These are phyloP conservation scores for Glaciozyma antarctica DNA, from an alignment of 768 basidiomycete genomes.

Conservation along the genomic window DNA sequence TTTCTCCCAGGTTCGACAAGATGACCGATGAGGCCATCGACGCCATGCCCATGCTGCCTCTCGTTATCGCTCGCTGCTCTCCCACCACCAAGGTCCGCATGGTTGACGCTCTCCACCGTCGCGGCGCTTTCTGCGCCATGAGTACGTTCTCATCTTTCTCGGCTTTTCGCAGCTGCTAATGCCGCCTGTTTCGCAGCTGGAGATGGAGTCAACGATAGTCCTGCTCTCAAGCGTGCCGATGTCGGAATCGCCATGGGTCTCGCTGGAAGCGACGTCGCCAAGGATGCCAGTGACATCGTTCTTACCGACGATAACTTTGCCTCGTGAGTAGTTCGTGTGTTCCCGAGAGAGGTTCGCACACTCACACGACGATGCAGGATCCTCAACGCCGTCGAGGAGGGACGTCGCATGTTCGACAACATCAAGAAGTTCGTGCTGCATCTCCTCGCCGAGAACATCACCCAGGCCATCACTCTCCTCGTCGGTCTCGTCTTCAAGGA, in stretches of 20 bases:
- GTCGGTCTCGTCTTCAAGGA: conserved; percentile 54
- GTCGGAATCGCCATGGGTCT: conserved; percentile 56
- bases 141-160: neutral
- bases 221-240: conserved; percentile 52
- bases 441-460: conserved; percentile 50
- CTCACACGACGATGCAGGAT: conserved; percentile 37
- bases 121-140: conserved; percentile 51
- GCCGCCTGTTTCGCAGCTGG: conserved; percentile 3
- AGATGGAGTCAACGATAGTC: conserved; percentile 53
- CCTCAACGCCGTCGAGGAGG: conserved; percentile 56
- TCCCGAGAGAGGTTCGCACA: neutral
- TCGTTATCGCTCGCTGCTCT: conserved; percentile 54
- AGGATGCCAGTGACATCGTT: conserved; percentile 57
- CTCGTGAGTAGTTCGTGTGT: conserved; percentile 34
- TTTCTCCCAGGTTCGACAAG: conserved; percentile 44
- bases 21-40: conserved; percentile 52
- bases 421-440: conserved; percentile 53
- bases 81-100: conserved; percentile 51
- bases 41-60: conserved; percentile 44
- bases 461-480: conserved; percentile 50
- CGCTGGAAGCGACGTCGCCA: conserved; percentile 52
- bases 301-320: conserved; percentile 59
- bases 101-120: conserved; percentile 53
- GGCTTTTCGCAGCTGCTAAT: neutral
- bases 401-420: conserved; percentile 51